Evolutionary conservation across 2,329 filamentous ascomycete species (phyloP), one percentile per base, ranked within the genome.

Genomic region (Blumeria graminis): DNA sequence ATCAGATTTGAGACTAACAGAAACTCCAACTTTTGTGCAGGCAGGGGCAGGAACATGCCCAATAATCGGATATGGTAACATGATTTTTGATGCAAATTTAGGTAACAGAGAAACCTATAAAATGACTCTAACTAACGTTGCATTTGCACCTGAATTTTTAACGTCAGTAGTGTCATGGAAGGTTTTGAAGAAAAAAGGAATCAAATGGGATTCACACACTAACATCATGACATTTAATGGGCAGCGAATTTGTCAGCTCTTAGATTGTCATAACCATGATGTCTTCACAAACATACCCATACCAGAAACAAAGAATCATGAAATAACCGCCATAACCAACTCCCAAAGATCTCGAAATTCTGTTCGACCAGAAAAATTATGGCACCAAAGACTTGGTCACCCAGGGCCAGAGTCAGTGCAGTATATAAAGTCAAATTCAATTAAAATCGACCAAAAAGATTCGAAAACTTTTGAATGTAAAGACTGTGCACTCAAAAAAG

Each of bases 241-340:
- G 13, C 28, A 52, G 22, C 11, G 18, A 36, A 52, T 52, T 52
- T 52, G 5, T 36, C 50, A 36, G 18, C 50, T 52, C 13, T 52
- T 52, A 52, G 50, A 52, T 52, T 14, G 50, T 16, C 22, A 52
- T 52, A 34, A 52, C 36, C 32, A 52, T 35, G 50, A 52, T 36
- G 50, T 16, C 22, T 52, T 52, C 13, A 52, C 50, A 16, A 34
- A 52, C 36, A 52, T 36, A 3, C 28, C 50, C 22, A 4, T 52
- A 14, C 13, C 50, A 3, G 14, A 52, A 28, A 28, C 22, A 1
- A 28, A 28, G 4, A 28, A 28, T 28, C 22, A 28, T 28, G 22
- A 28, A 28, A 28, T 28, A 28, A 28, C 22, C 22, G 22, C 22
- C 22, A 28, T 28, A 4, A 4, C 4, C 1, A 28, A 28, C 4